Evolutionary conservation across 441 rosid species (phyloP), one percentile per base, ranked within the genome.

Genomic region (Manihot esculenta): DNA sequence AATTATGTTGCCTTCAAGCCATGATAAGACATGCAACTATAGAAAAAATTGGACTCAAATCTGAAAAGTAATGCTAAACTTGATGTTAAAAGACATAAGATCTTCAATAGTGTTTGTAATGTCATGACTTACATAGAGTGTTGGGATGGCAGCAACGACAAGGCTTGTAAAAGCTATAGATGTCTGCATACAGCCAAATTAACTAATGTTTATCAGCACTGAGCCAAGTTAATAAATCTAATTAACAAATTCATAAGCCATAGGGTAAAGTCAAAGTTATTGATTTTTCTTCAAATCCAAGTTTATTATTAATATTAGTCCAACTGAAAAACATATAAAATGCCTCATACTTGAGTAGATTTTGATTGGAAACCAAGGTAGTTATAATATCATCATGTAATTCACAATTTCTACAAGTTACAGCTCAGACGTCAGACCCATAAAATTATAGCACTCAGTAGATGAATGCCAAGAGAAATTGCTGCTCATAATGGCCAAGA

Each of bases 141-240:
- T 84, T 17, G 97, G 93, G 59, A 90, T 72, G 45, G 94, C 85
- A 20, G 93, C 84, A 66, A 89, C 47, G 21, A 89, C 93, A 54
- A 93, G 76, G 80, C 96, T 84, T 56, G 88, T 38, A 38, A 38
- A 38, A 38, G 42, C 42, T 38, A 38, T 38, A 38, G 42, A 38
- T 5, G 42, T 38, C 97, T 93, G 94, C 83, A 83, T 14, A 62
- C 20, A 71, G 69, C 7, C 13, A 68, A 71, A 63, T 23, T n/a
- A 57, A 64, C 26, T 49, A 17, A 54, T 38, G 38, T 66, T 53
- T 18, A 14, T 68, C 41, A 68, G 53, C 62, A 13, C 53, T 48
- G 49, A 24, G 20, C 56, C 55, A 10, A 50, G 69, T 11, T 6
- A 17, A 49, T 47, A 67, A 55, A 50, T 45, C 66, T 58, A 51